Percentiles rank a stretch among this genome's conserved stretches.
These are phyloP conservation scores for Neofusicoccum cordaticola DNA, from an alignment of 2,329 filamentous ascomycete genomes.

Conservation along the genomic window DNA sequence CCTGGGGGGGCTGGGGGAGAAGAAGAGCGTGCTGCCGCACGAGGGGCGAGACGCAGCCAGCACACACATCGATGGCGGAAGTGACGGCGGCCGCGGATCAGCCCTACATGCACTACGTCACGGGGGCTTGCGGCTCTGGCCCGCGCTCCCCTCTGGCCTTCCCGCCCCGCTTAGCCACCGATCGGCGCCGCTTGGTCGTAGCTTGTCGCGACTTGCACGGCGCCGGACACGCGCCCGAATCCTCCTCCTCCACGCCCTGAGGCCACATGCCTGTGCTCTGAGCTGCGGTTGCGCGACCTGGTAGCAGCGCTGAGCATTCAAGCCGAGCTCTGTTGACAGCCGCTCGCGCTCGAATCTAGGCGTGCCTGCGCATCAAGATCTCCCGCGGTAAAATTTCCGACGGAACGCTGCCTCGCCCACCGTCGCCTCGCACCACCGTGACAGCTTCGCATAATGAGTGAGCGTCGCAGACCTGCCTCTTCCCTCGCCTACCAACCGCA, in stretches of 20 bases:
- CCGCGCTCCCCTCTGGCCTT: not conserved
- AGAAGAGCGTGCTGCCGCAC: not conserved
- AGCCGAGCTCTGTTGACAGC: too few relatives aligned
- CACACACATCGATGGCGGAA: not conserved
- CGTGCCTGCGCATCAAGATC: not conserved
- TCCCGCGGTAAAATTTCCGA: not conserved
- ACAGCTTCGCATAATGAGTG: not conserved
- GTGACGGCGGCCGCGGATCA: not conserved
- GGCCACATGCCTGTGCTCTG: not conserved
- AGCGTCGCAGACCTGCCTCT: not conserved
- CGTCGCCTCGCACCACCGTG: not conserved
- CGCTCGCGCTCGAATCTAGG: not conserved
- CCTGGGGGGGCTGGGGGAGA: not conserved
- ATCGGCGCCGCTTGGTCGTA: slow-evolving; percentile 13
- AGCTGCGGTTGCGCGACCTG: not conserved
- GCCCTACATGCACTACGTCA: slow-evolving; percentile 12
- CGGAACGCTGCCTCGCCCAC: not conserved
- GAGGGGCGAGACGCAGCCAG: not conserved
- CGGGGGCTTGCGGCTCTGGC: slow-evolving; percentile 9
- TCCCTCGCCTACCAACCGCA: not conserved
- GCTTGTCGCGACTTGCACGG: slow-evolving; percentile 5
- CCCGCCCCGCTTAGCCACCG: not conserved
- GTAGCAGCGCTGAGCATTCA: not conserved
- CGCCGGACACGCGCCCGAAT: too few relatives aligned
- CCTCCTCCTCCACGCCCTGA: not conserved